These are phyloP conservation scores for Diaporthe sp. DNA, from an alignment of 2,329 filamentous ascomycete species.

Conservation along the genomic window DNA sequence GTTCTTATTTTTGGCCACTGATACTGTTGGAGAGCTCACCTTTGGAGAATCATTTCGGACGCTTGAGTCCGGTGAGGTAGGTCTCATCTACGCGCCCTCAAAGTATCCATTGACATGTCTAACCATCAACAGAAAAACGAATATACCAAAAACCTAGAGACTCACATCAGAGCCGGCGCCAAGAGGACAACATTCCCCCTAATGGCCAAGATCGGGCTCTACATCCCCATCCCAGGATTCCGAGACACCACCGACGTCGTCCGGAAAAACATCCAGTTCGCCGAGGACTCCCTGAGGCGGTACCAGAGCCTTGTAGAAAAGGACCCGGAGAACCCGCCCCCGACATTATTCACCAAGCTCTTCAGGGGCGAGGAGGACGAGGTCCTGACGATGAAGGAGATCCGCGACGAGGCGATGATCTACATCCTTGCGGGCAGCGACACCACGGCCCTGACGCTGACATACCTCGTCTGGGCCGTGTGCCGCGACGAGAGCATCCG, in stretches of 20 bases:
- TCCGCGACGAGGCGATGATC: constrained; percentile 50
- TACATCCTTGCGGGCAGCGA: constrained; percentile 64
- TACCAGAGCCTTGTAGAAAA: constrained; percentile 10
- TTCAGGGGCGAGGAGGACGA: constrained; percentile 46
- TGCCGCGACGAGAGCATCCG: constrained; percentile 44
- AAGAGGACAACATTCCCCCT: constrained; percentile 42
- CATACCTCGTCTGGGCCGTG: constrained; percentile 56
- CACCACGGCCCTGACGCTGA: constrained; percentile 61
- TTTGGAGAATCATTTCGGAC: constrained; percentile 66
- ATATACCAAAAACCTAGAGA: constrained; percentile 53
- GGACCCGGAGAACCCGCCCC: constrained; percentile 16
- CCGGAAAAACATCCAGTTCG: not conserved
- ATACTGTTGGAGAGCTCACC: constrained; percentile 62
- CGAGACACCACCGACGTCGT: constrained; percentile 9
- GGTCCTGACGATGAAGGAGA: constrained; percentile 43
- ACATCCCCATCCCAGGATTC: constrained; percentile 24
- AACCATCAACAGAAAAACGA: constrained; percentile 48
- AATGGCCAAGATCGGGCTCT: constrained; percentile 34
- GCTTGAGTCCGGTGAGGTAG: constrained; percentile 61
- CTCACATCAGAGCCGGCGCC: constrained; percentile 34
- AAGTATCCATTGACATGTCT: accelerated
- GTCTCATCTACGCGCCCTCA: accelerated
- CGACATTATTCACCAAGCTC: constrained; percentile 51
- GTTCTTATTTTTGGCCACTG: constrained; percentile 62
- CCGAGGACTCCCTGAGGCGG: not conserved